Evolutionary conservation across 345 rosid genomes (phyloP), one percentile per base, ranked within the genome.

Genomic region (Geranium rotundifolium): DNA sequence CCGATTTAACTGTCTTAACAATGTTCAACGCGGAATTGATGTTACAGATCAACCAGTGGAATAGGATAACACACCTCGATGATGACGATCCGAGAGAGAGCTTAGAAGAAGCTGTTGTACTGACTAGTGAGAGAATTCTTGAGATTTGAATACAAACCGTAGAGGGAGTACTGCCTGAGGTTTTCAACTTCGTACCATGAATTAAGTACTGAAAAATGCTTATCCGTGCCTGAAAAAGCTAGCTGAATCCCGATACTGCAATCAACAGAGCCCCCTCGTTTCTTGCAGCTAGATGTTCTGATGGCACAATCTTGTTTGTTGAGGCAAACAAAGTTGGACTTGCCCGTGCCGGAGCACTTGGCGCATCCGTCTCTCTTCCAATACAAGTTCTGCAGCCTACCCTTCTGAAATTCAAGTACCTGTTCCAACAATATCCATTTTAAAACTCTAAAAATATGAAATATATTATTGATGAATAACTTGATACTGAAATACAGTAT

Each of bases 361-460:
- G 96, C 74, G 58, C 99, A 93, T 2, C 92, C 99, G 68, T 88
- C 96, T 71, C 92, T 85, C 77, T 95, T 90, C 97, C 99, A 90
- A 69, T 85, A 88, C 66, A 95, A 56, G 79, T 95, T 90, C 75
- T 90, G 83, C 66, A 95, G 87, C 77, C 97, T 81, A 55, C 99
- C 99, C 65, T 86, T 95, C 76, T 82, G 75, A 64, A 83, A 90
- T 76, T 95, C 92, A 59, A 95, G 96, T 72, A 85, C 97, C 99
- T 90, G 72, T 13, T 75, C 54, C 23, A 60, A 63, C 27, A 23
- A 23, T 23, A 23, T 23, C 27, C 27, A 0, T 23, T 23, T 1
- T 23, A 23, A 23, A 23, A 23, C 27, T 23, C 27, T 23, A 23
- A 23, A 23, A 23, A 23, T 23, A 2, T 23, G 27, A 23, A 23